A percentile compares a stretch with the other conserved stretches of the same genome.
These are phyloP conservation scores for Boletus rex-veris DNA, from an alignment of 768 basidiomycete species.

Conservation along the genomic window DNA sequence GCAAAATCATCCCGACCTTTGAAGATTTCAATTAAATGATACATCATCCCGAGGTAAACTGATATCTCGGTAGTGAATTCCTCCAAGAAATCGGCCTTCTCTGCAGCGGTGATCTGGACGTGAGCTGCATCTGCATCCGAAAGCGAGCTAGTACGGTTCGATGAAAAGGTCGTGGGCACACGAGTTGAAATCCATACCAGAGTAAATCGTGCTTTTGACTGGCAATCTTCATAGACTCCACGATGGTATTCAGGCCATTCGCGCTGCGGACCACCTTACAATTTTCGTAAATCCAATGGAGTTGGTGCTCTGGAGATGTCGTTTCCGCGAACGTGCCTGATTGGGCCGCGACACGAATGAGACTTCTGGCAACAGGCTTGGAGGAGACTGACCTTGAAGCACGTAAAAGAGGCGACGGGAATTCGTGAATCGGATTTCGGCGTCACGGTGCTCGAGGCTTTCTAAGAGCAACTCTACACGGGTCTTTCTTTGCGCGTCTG, in stretches of 20 bases:
- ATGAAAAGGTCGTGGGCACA: slow-evolving; percentile 2
- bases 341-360: slow-evolving; percentile 9
- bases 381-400: slow-evolving; percentile 65
- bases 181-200: slow-evolving; percentile 44
- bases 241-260: slow-evolving; percentile 78
- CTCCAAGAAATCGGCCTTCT: slow-evolving; percentile 78
- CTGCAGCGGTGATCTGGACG: slow-evolving; percentile 64
- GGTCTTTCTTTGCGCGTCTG: slow-evolving; percentile 57
- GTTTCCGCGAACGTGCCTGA: slow-evolving; percentile 90
- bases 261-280: slow-evolving; percentile 79
- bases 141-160: slow-evolving; percentile 50
- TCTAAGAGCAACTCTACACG: slow-evolving; percentile 82
- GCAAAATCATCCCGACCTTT: slow-evolving; percentile 93
- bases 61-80: slow-evolving; percentile 91
- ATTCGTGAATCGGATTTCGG: slow-evolving; percentile 81
- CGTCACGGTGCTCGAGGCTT: slow-evolving; percentile 81
- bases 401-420: slow-evolving; percentile 87
- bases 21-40: slow-evolving; percentile 91
- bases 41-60: slow-evolving; percentile 92
- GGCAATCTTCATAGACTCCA: slow-evolving; percentile 88
- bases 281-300: slow-evolving; percentile 95
- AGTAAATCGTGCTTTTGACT: slow-evolving; percentile 82
- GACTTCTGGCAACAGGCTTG: neutral
- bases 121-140: slow-evolving; percentile 72
- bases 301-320: slow-evolving; percentile 86